Percentiles rank a stretch among this genome's conserved stretches.
phyloP scores from a whole-genome alignment of 169 alveolate species.

The Fabrea salina region DNA sequence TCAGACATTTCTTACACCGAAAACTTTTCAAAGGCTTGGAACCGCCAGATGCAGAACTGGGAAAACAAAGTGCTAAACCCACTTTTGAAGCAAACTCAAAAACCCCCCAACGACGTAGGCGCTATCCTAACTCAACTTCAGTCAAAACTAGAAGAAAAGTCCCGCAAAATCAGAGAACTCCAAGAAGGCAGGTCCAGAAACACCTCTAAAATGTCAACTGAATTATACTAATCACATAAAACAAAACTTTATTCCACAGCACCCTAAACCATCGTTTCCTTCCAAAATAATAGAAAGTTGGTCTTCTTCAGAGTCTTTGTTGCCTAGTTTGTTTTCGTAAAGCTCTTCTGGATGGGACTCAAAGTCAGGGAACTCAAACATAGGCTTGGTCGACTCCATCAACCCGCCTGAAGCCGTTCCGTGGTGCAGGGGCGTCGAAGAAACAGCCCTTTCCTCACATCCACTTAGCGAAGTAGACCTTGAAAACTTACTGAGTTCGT shows the following conservation, averaged over 20 bases:
- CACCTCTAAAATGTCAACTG: too few relatives aligned
- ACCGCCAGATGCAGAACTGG: neutral
- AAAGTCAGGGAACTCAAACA: slow-evolving; percentile 22
- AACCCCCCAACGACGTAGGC: neutral
- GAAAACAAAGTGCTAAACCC: neutral
- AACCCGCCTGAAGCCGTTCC: neutral
- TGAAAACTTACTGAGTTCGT: neutral
- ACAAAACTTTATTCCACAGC: slow-evolving; percentile 21
- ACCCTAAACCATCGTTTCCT: neutral
- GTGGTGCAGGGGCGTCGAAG: neutral
- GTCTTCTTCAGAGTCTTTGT: neutral
- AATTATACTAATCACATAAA: too few relatives aligned
- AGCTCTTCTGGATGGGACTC: slow-evolving; percentile 3
- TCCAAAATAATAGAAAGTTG: neutral
- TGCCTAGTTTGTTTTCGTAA: neutral
- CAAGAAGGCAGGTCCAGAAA: neutral
- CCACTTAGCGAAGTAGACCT: neutral
- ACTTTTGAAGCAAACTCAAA: neutral
- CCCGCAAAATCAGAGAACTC: neutral
- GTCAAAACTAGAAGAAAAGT: neutral
- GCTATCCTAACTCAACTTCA: neutral
- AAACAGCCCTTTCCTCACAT: neutral
- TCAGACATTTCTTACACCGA: neutral
- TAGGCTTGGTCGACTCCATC: neutral
- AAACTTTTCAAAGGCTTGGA: neutral